Evolutionary conservation across 2,329 filamentous ascomycete genomes (phyloP), one percentile per base, ranked within the genome.

Genomic region (Pseudopyrenochaeta lycopersici): DNA sequence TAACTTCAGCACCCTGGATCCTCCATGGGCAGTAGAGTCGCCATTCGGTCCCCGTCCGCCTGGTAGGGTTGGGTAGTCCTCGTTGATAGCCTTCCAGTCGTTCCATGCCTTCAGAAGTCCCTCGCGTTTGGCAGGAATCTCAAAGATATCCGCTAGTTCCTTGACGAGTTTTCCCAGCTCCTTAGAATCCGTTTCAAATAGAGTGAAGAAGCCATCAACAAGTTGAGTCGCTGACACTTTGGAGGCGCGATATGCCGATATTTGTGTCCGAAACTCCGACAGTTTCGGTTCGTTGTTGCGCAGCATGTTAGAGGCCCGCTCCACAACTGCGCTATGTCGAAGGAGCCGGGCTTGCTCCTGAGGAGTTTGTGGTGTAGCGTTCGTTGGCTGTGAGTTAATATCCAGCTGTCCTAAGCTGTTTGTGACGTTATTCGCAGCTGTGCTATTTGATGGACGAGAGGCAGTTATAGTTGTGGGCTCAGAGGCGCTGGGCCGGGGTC

Each of bases 1-100:
- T 29, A 89, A 73, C 65, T 86, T 85, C 72, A 92, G 72, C 58
- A 94, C 79, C 82, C 90, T 38, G 72, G 80, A 60, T 75, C 87
- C 87, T 31, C 82, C 81, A 46, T 61, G 81, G 70, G 54, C 89
- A 86, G 53, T 50, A 36, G 66, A 56, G 1, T 63, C 69, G 14
- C 70, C 77, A 52, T 74, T 76, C 31, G 73, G 72, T 65, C 73
- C 72, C 18, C 63, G 75, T 14, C 76, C 76, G 0, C 90, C 89
- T 1, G 94, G 93, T 1, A 98, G 81, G 1, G 90, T 91, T 0
- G 94, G 94, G 64, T 97, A 98, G 73, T 97, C 93, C 76, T 97
- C 93, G 63, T 96, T 96, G 77, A 96, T 95, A 32, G 92, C 92
- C 41, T 91, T 91, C 91, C 94, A 97, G 76, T 97, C 91, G 64